phyloP scores from a whole-genome alignment of 352 stramenopile genomes.

The Globisporangium splendens region DNA sequence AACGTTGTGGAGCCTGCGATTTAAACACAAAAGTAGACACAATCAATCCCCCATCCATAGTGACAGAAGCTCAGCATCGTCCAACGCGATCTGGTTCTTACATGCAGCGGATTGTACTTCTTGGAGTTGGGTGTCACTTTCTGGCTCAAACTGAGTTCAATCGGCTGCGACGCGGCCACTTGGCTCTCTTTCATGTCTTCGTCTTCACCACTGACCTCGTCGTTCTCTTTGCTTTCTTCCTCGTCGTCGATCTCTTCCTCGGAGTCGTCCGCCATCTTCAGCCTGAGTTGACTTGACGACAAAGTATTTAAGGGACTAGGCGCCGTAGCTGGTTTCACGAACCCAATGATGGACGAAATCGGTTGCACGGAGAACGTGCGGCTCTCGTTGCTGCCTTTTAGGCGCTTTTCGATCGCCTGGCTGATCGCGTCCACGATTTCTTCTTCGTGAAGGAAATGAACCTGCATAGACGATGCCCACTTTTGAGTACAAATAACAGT shows the following conservation, averaged over 20 bases:
- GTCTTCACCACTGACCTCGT: conserved; percentile 23
- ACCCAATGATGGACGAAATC: conserved; percentile 62
- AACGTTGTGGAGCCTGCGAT: conserved; percentile 61
- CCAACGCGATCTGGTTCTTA: conserved; percentile 17
- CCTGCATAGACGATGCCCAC: conserved; percentile 23
- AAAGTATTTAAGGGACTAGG: conserved; percentile 10
- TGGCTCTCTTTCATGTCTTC: conserved; percentile 6
- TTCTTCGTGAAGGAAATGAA: conserved; percentile 96
- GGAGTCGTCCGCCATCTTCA: conserved; percentile 18
- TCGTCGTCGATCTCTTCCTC: conserved; percentile 33
- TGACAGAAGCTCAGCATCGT: neutral
- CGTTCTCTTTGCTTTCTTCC: conserved; percentile 22
- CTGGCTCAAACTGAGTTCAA: conserved; percentile 62
- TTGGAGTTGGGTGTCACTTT: conserved; percentile 48
- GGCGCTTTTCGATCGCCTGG: conserved; percentile 70
- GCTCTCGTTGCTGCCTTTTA: conserved; percentile 89
- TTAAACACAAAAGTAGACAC: neutral
- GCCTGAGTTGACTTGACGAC: conserved; percentile 12
- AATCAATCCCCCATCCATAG: neutral
- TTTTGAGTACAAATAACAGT: too few species aligned
- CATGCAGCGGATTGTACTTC: conserved; percentile 65
- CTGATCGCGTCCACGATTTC: conserved; percentile 83
- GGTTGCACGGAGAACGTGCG: conserved; percentile 89
- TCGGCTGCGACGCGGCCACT: conserved; percentile 24
- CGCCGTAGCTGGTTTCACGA: neutral